These are phyloP conservation scores for Cupressus sempervirens DNA, from an alignment of 75 land plant species.

Conservation along the genomic window DNA sequence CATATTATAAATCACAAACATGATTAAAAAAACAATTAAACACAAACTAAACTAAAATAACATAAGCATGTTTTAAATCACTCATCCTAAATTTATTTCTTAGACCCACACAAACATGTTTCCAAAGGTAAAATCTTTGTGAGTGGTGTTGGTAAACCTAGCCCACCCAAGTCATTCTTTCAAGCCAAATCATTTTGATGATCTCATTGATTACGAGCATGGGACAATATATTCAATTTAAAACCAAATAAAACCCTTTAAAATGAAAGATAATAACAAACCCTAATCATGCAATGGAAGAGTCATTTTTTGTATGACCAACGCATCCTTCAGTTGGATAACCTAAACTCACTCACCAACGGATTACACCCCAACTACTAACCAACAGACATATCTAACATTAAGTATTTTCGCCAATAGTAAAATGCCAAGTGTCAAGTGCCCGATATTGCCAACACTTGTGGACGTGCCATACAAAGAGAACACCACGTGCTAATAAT, in stretches of 20 bases:
- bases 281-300: not conserved
- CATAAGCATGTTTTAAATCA: too few relatives aligned
- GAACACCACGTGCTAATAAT: not conserved
- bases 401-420: too few relatives aligned
- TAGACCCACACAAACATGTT: too few relatives aligned
- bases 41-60: too few relatives aligned
- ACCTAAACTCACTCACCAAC: not conserved
- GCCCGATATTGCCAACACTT: too few relatives aligned
- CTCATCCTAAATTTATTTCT: too few relatives aligned
- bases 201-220: not conserved
- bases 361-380: not conserved
- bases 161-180: not conserved
- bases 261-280: not conserved
- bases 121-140: too few relatives aligned
- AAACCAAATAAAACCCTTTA: not conserved
- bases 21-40: too few relatives aligned
- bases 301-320: not conserved
- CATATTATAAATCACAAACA: too few relatives aligned
- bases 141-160: not conserved
- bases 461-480: not conserved
- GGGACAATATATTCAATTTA: not conserved
- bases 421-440: too few relatives aligned
- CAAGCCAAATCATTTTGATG: not conserved
- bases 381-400: not conserved
- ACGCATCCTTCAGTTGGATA: not conserved